Evolutionary conservation across 192 early-diverging fungal genomes (phyloP), one percentile per base, ranked within the genome.

Genomic region (Rhizophagus clarus): DNA sequence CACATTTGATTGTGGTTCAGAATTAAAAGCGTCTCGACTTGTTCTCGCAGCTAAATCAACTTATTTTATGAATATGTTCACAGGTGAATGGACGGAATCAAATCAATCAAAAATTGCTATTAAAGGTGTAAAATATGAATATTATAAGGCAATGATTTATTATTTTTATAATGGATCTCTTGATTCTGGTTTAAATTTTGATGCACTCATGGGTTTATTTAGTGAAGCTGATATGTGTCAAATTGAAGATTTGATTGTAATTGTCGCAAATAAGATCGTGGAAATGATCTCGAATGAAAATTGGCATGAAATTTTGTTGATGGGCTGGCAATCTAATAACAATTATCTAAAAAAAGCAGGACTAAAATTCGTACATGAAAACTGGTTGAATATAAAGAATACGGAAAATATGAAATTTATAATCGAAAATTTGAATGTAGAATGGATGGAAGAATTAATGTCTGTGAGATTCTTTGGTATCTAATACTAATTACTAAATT

Each of bases 11-110:
- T 32, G 34, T 69, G 67, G 34, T 22, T 69, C 67, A 17, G 32
- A 69, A 34, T 22, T 69, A 20, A 34, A 40, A 2, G 67, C 67
- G 8, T 69, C 67, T 69, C 29, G 67, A 22, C 34, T 69, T 32
- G 67, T 40, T 5, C 34, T 69, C n/a, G 20, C 67, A 37, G 20
- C 32, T 22, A 28, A 17, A 14, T 69, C 67, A 9, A 29, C 32
- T 37, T 69, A 34, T 69, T 69, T 34, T 22, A 40, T 32, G 20
- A 34, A 20, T 37, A 69, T 69, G 67, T 69, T 69, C 67, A 40
- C 29, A 32, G 67, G 67, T 17, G 15, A 17, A 34, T 69, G 67
- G 67, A 8, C 20, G 14, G 67, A 69, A 69, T 34, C 67, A 34
- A 34, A 29, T 15, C 8, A 28, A 20, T 22, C 67, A 34, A 69